These are phyloP conservation scores for Termitomyces sp. DNA, from an alignment of 768 basidiomycete species.

Conservation along the genomic window DNA sequence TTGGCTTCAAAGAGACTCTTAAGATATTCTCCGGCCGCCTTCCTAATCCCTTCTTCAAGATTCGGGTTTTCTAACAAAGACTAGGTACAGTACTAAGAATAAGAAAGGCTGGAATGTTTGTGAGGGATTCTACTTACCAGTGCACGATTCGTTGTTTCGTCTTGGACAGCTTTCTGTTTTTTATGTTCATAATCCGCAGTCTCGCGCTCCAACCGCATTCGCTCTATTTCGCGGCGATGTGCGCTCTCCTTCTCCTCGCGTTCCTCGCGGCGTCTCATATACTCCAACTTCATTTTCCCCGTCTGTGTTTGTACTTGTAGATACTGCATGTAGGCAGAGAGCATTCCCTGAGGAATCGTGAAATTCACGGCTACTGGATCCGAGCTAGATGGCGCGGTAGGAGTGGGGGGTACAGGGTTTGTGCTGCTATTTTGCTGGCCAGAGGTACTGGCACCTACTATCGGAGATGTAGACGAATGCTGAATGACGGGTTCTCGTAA, in stretches of 20 bases:
- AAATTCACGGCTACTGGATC: constrained; percentile 43
- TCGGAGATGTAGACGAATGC: constrained; percentile 20
- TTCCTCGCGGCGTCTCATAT: constrained; percentile 60
- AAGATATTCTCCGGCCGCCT: constrained; percentile 66
- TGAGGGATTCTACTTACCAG: constrained; percentile 32
- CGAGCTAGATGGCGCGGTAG: constrained; percentile 14
- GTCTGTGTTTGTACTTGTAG: constrained; percentile 66
- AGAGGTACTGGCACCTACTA: constrained; percentile 14
- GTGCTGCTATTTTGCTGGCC: constrained; percentile 8
- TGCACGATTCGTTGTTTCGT: constrained; percentile 62
- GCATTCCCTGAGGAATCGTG: constrained; percentile 49
- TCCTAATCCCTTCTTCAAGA: constrained; percentile 55
- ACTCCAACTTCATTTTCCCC: constrained; percentile 65
- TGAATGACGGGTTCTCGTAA: constrained; percentile 27
- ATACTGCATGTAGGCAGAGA: constrained; percentile 51
- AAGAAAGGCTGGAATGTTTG: not conserved
- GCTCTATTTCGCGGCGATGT: constrained; percentile 46
- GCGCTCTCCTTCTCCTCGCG: constrained; percentile 57
- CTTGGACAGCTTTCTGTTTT: constrained; percentile 39
- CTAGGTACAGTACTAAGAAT: constrained; percentile 16
- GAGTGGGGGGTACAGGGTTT: constrained; percentile 12
- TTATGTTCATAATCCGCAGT: constrained; percentile 47
- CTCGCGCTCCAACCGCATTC: constrained; percentile 49
- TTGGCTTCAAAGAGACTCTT: constrained; percentile 55
- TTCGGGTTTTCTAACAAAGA: constrained; percentile 55